phyloP scores from a whole-genome alignment of 208 protist genomes.

The Acanthamoeba castellanii region DNA sequence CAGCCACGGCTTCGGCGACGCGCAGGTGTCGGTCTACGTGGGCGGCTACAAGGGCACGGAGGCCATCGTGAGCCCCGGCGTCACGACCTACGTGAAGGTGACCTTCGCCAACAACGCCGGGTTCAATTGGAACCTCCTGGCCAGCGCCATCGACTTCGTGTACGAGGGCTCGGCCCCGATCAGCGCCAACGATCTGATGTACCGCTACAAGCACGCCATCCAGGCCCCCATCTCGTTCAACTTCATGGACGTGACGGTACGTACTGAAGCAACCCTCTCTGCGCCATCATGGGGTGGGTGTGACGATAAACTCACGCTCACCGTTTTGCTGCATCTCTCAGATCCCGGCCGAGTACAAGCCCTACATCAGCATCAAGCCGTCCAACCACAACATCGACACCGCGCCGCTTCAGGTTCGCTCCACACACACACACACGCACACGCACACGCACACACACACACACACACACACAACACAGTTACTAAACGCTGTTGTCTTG shows the following conservation, averaged over 20 bases:
- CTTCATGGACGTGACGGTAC: conserved; percentile 77
- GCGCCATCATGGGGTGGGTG: neutral
- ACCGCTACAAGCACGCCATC: conserved; percentile 56
- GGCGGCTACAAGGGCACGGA: conserved; percentile 74
- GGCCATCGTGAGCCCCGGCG: conserved; percentile 59
- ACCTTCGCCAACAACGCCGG: conserved; percentile 63
- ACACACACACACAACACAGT: neutral
- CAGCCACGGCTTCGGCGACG: conserved; percentile 78
- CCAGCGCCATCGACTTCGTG: conserved; percentile 69
- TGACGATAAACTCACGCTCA: neutral
- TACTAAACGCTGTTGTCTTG: too few relatives aligned
- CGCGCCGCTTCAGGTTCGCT: neutral
- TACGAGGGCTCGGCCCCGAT: conserved; percentile 47
- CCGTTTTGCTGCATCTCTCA: neutral
- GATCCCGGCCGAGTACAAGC: conserved; percentile 9
- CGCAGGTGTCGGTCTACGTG: conserved; percentile 75
- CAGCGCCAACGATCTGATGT: conserved; percentile 75
- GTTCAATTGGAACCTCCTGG: conserved; percentile 77
- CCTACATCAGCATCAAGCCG: neutral
- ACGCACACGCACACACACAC: neutral
- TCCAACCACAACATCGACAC: conserved; percentile 75
- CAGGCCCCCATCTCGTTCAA: conserved; percentile 73
- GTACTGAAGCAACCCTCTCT: neutral
- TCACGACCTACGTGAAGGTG: conserved; percentile 63
- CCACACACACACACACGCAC: neutral